Evolutionary conservation across 2,329 filamentous ascomycete genomes (phyloP).

Genomic region (Penicillium italicum): DNA sequence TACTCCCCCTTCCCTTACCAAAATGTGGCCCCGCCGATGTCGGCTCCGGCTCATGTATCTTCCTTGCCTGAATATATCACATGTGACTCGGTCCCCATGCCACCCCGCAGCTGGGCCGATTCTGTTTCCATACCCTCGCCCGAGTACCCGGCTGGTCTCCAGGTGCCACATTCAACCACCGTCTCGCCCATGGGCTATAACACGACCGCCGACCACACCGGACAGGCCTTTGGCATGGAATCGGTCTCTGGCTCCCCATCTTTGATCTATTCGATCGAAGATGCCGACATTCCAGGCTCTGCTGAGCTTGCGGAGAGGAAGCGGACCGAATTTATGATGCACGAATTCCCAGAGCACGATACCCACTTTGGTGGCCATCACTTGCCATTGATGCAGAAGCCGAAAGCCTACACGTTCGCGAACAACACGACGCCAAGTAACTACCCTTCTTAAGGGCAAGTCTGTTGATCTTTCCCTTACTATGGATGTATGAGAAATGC

Average conservation of each 20-base stretch:
- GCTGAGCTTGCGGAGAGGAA: conserved; percentile 30
- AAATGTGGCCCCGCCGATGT: conserved; percentile 39
- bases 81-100: conserved; percentile 38
- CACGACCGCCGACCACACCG: conserved; percentile 29
- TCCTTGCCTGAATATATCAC: conserved; percentile 42
- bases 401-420: conserved; percentile 43
- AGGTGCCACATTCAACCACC: conserved; percentile 33
- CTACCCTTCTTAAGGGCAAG: conserved; percentile 28
- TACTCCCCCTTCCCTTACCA: conserved; percentile 40
- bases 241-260: conserved; percentile 30
- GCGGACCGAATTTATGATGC: conserved; percentile 42
- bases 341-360: conserved; percentile 45
- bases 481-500: conserved; percentile 27
- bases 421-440: conserved; percentile 43
- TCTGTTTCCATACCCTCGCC: conserved; percentile 41
- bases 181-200: conserved; percentile 41
- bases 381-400: conserved; percentile 37
- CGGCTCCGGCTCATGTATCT: conserved; percentile 43
- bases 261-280: conserved; percentile 33
- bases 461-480: conserved; percentile 20
- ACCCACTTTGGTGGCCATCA: conserved; percentile 43
- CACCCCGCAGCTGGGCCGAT: conserved; percentile 43
- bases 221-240: conserved; percentile 28
- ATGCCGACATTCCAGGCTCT: conserved; percentile 27
- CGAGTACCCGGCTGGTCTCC: conserved; percentile 37